phyloP scores from a whole-genome alignment of 1,284 basidiomycete genomes.

The Sporisorium iseilematis-ciliati region DNA sequence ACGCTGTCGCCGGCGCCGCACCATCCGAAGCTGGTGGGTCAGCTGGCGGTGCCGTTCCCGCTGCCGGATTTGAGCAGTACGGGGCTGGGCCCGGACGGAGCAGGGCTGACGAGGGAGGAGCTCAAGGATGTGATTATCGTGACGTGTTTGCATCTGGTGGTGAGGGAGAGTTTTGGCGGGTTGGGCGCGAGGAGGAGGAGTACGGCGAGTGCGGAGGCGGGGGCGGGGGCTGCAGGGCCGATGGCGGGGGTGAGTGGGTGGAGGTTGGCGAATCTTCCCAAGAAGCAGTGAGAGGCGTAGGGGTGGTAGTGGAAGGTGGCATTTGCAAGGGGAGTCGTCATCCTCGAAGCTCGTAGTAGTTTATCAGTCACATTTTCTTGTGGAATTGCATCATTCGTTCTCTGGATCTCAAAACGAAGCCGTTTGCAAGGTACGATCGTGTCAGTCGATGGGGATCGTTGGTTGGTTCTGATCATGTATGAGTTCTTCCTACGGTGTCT shows the following conservation, averaged over 20 bases:
- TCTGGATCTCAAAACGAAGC: too few relatives aligned
- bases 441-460: too few relatives aligned
- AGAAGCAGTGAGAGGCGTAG: slow-evolving; percentile 16
- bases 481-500: too few relatives aligned
- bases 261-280: slow-evolving; percentile 46
- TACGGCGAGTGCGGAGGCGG: slow-evolving; percentile 71
- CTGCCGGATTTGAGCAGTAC: slow-evolving; percentile 71
- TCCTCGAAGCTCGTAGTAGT: too few relatives aligned
- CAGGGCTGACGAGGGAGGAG: slow-evolving; percentile 80
- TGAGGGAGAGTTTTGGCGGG: slow-evolving; percentile 90
- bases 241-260: slow-evolving; percentile 42
- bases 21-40: slow-evolving; percentile 92
- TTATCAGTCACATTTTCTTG: too few relatives aligned
- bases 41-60: slow-evolving; percentile 88
- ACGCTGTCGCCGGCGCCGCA: slow-evolving; percentile 83
- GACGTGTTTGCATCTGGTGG: slow-evolving; percentile 90
- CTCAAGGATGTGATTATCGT: slow-evolving; percentile 91
- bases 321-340: too few relatives aligned
- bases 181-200: slow-evolving; percentile 76
- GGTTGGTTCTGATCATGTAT: too few relatives aligned
- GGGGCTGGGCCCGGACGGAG: slow-evolving; percentile 57
- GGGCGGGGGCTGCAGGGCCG: background rate
- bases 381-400: too few relatives aligned
- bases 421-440: too few relatives aligned
- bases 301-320: background rate